A percentile compares a stretch with the other conserved stretches of the same genome.
Evolutionary conservation across 2,329 filamentous ascomycete genomes (phyloP).

Genomic region (Scorias spongiosa): DNA sequence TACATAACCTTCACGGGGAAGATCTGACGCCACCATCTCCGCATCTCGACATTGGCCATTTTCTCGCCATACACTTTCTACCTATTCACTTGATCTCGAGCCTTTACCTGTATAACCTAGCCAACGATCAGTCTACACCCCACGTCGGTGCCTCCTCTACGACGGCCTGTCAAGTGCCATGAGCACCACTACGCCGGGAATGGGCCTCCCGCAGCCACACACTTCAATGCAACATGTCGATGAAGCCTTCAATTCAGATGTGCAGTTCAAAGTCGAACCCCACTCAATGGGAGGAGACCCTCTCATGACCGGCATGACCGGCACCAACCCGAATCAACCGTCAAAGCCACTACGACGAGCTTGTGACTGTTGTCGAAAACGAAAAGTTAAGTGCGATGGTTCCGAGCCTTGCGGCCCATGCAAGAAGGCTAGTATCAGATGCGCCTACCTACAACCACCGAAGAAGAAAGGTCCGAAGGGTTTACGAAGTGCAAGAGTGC

Average conservation of each 20-base stretch:
- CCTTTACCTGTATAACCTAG: no score
- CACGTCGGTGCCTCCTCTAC: no score
- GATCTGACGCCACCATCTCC: not conserved
- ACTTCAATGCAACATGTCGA: no score
- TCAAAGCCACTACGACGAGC: constrained; percentile 16
- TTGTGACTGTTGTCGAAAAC: constrained; percentile 23
- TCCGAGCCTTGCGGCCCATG: constrained; percentile 20
- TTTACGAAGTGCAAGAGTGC: constrained; percentile 18
- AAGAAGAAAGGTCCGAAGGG: constrained; percentile 24
- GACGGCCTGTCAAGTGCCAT: no score
- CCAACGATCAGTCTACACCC: no score
- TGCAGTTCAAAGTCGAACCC: no score
- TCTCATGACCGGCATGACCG: not conserved
- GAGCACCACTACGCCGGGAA: no score
- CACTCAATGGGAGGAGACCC: no score
- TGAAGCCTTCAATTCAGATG: no score
- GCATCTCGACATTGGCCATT: not conserved
- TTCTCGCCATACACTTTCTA: no score
- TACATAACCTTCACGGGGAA: not conserved
- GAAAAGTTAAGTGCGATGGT: constrained; percentile 22
- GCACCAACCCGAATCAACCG: not conserved
- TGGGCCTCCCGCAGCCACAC: no score
- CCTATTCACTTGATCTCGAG: no score
- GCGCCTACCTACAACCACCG: constrained; percentile 20
- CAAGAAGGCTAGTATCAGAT: constrained; percentile 20